Percentiles rank a stretch among this genome's conserved stretches.
These are phyloP conservation scores for Ogataea chonburiensis DNA, from an alignment of 805 yeast genomes.

Conservation along the genomic window DNA sequence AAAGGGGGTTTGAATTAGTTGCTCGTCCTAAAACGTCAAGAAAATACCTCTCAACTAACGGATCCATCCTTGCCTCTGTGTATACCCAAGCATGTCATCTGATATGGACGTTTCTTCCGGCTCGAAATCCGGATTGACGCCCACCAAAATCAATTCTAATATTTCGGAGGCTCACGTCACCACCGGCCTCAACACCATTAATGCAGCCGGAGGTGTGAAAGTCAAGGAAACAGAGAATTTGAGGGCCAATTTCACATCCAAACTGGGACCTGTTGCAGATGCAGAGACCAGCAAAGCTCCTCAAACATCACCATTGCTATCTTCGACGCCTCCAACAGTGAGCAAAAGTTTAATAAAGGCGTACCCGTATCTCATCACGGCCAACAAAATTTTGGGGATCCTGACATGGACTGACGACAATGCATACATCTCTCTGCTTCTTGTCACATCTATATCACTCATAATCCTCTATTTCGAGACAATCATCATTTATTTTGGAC, in stretches of 20 bases:
- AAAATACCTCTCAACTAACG: background rate
- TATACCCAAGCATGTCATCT: conserved; percentile 4
- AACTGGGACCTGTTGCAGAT: conserved; percentile 22
- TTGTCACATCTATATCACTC: conserved; percentile 54
- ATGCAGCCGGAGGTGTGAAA: conserved; percentile 27
- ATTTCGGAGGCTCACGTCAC: conserved; percentile 13
- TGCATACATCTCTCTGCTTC: conserved; percentile 67
- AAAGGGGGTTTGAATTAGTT: conserved; percentile 6
- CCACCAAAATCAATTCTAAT: conserved; percentile 5
- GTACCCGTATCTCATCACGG: conserved; percentile 78
- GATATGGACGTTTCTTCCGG: background rate
- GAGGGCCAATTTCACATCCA: conserved; percentile 41
- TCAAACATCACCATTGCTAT: conserved; percentile 75
- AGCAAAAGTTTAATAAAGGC: conserved; percentile 78
- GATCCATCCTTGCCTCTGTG: background rate
- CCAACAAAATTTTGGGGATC: conserved; percentile 66
- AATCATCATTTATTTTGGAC: conserved; percentile 81
- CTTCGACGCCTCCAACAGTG: conserved; percentile 88
- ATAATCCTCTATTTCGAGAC: conserved; percentile 74
- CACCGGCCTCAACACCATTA: conserved; percentile 17
- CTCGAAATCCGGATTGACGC: conserved; percentile 4
- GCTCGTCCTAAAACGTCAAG: background rate
- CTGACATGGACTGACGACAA: conserved; percentile 92
- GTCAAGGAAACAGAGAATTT: conserved; percentile 35
- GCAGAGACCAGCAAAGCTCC: conserved; percentile 27